Evolutionary conservation across 2,329 filamentous ascomycete species (phyloP), one percentile per base, ranked within the genome.

Genomic region (Eutypa lata): DNA sequence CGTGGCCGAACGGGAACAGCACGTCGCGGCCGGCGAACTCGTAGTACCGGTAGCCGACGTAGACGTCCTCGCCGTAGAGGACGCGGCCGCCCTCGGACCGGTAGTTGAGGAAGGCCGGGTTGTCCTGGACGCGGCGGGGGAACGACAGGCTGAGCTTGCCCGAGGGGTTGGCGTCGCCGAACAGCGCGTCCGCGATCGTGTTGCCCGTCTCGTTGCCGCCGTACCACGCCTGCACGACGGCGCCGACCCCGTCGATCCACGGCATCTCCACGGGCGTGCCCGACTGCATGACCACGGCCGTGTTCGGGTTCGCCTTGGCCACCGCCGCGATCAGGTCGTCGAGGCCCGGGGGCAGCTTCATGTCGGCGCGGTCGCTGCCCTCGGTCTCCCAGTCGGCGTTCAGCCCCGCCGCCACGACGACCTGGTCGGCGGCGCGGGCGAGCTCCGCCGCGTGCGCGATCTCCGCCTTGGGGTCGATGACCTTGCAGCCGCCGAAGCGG

Each of bases 141-240:
- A 92, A 92, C 2, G 80, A 87, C 21, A 91, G 75, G 0, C 88
- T 87, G 1, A 92, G 76, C 68, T 91, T 91, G 14, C 84, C 89
- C 44, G 83, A 86, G 0, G 90, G 90, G 65, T 89, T 91, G 46
- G 82, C 79, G 56, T 86, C 81, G 47, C 89, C 90, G 57, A 90
- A 89, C 18, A 93, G 75, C 1, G 93, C 79, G 59, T 93, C 89
- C 0, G 88, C 89, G 56, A 95, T 87, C 11, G 85, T 86, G 64
- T 92, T 91, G 6, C 90, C 90, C 5, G 87, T 88, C 73, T 94
- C 90, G 63, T 94, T 90, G n/a, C 90, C 90, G 55, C 89, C 88
- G 63, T 91, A 94, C 89, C 89, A 94, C 7, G 89, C 89, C 63
- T 93, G 88, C 1, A 91, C 65, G 2, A 92, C 73, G 2, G 84